These are phyloP conservation scores for Oryza nivara DNA, from an alignment of 176 grass and related monocot genomes.

Conservation along the genomic window DNA sequence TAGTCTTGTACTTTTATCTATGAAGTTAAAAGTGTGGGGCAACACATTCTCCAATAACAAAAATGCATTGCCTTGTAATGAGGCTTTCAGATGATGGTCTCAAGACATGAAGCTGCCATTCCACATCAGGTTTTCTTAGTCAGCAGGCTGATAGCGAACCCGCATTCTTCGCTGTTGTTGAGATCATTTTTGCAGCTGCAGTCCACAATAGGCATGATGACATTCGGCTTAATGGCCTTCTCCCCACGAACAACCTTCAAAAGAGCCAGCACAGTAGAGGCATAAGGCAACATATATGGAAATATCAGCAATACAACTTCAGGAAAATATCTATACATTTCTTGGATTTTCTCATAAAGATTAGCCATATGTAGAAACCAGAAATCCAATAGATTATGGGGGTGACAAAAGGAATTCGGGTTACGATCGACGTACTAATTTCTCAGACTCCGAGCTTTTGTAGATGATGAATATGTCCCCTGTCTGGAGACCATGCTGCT, in stretches of 20 bases:
- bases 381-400: neutral
- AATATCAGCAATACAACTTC: neutral
- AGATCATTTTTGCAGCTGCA: constrained; percentile 43
- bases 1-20: too few relatives aligned
- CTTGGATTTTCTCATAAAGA: neutral
- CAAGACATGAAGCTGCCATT: neutral
- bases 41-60: neutral
- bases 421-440: constrained; percentile 47
- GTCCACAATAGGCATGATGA: neutral
- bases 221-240: constrained; percentile 26
- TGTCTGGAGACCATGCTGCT: constrained; percentile 50
- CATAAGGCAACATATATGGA: constrained; percentile 15
- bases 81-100: constrained; percentile 14
- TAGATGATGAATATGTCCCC: constrained; percentile 64
- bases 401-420: constrained; percentile 1
- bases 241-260: constrained; percentile 55
- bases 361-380: neutral
- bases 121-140: constrained; percentile 34
- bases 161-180: constrained; percentile 28
- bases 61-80: neutral
- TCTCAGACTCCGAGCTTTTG: constrained; percentile 51
- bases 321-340: constrained; percentile 1
- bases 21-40: too few relatives aligned
- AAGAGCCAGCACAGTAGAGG: neutral
- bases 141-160: constrained; percentile 30